Evolutionary conservation across 2,329 filamentous ascomycete species (phyloP), one percentile per base, ranked within the genome.

Genomic region (Elsinoe australis): DNA sequence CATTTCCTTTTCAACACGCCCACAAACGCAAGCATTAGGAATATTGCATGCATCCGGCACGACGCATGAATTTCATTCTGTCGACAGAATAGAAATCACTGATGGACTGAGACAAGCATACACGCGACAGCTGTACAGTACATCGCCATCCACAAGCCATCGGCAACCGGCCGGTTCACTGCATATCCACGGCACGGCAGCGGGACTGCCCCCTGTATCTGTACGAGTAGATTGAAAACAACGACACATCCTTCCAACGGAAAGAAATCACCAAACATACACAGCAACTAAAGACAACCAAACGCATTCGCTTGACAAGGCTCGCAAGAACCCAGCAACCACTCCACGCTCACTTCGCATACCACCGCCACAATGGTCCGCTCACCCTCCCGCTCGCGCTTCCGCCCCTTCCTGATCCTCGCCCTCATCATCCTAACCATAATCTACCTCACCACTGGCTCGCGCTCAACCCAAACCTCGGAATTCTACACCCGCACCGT

Each of bases 401-500:
- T 48, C 19, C 45, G 45, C 19, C 45, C 45, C 9, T 48, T 34
- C 54, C 70, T 89, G 58, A 71, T 82, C 49, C 71, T 81, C 49
- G 56, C 88, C 56, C 71, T 80, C 55, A 71, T 77, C 51, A 66
- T 90, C 51, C 67, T 90, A 56, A 73, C 82, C 36, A 69, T 83
- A 48, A 71, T 94, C 56, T 87, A 90, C 70, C 82, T 87, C 62
- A 83, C 82, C 15, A 76, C 75, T n/a, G 74, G 73, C 41, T 68
- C 76, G 46, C 72, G 75, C 50, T 69, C 74, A 42, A 70, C 71
- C 26, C 64, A 68, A 52, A 69, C 70, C 39, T 72, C 66, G 34
- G 72, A 74, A 57, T 80, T 79, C 66, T 79, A 80, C 64, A 69
- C 67, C 19, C 71, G 73, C 39, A 81, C 73, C 2, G 65, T 74